These are phyloP conservation scores for Chalciporus chontae DNA, from an alignment of 768 basidiomycete species.

Conservation along the genomic window DNA sequence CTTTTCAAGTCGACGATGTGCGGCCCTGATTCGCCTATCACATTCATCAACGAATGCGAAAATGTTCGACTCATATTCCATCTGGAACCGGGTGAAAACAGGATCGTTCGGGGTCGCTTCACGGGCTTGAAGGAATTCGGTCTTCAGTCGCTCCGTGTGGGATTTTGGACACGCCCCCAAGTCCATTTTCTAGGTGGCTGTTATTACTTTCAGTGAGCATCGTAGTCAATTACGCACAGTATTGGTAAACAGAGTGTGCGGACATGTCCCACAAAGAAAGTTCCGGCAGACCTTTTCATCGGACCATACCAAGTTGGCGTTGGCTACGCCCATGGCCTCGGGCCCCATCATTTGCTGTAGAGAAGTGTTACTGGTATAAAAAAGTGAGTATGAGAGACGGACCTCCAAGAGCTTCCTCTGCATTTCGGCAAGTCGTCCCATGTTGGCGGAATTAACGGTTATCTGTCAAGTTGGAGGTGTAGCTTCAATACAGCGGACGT, in stretches of 20 bases:
- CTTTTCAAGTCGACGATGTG: slow-evolving; percentile 95
- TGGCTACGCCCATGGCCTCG: slow-evolving; percentile 96
- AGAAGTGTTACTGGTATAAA: not conserved
- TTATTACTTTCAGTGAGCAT: not conserved
- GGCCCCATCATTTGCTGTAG: slow-evolving; percentile 99
- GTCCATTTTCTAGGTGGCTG: slow-evolving; percentile 83
- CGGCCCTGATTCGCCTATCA: slow-evolving; percentile 90
- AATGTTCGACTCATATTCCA: slow-evolving; percentile 94
- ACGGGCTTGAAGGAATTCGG: slow-evolving; percentile 78
- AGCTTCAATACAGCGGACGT: not conserved
- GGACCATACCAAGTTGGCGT: slow-evolving; percentile 88
- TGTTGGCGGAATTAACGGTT: slow-evolving; percentile 35
- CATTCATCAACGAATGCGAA: slow-evolving; percentile 97
- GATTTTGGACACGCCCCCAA: slow-evolving; percentile 96
- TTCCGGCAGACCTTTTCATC: slow-evolving; percentile 99
- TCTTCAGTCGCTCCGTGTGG: slow-evolving; percentile 91
- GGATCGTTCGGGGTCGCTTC: slow-evolving; percentile 75
- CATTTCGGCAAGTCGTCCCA: slow-evolving; percentile 97
- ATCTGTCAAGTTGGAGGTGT: slow-evolving; percentile 1
- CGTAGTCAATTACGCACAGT: slow-evolving; percentile 58
- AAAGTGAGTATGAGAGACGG: slow-evolving; percentile 33
- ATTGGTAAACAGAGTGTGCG: slow-evolving; percentile 95
- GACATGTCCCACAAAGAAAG: slow-evolving; percentile 98
- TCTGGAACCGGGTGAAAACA: slow-evolving; percentile 83
- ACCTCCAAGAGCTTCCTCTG: slow-evolving; percentile 87